Base-by-base conservation (phyloP, 2,329 filamentous ascomycete genomes). In the Colletotrichum musae region DNA sequence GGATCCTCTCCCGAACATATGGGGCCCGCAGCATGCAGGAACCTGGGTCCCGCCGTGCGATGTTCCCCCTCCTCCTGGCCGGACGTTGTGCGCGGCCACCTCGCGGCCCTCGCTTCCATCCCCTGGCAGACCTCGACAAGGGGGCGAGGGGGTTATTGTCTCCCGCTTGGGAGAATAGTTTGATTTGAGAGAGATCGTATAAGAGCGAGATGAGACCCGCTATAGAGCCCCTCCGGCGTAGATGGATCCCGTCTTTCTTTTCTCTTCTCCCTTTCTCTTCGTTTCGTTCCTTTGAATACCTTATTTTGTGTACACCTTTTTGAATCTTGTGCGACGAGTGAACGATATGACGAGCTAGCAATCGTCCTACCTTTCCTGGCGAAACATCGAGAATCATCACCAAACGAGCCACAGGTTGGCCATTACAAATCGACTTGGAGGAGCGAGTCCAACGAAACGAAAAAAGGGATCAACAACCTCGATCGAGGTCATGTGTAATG, bases 1-100 rank as follows among this genome's bases (percentile, higher is more conserved):
- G 43, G 51, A 66, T 57, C 32, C n/a, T 52, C 66, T 51, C 24
- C 62, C 66, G 56, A 52, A 59, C 43, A 60, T 51, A 62, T 60
- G 56, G 66, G 50, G 61, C 61, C n/a, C 7, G 24, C 48, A 50
- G 28, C 43, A 21, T 41, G 24, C 54, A 36, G 26, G 51, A 48
- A 59, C 36, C 45, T 45, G 53, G 65, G 61, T 54, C 66, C 50
- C 51, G 66, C 60, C 56, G 59, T 61, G 58, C 16, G 24, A 41
- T 21, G 28, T n/a, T 16, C 26, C 61, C 64, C 66, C 28, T 18
- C 21, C 65, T 54, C 61, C 43, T 53, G 47, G 61, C 39, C 54
- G 45, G n/a, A 39, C 28, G 58, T 15, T 15, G 56, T 24, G 57
- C 21, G 50, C 64, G 48, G 45, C 58, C 52, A 64, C 64, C 51